Evolutionary conservation across 176 grass and related monocot species (phyloP).

Genomic region (Dendrocalamus sinicus): DNA sequence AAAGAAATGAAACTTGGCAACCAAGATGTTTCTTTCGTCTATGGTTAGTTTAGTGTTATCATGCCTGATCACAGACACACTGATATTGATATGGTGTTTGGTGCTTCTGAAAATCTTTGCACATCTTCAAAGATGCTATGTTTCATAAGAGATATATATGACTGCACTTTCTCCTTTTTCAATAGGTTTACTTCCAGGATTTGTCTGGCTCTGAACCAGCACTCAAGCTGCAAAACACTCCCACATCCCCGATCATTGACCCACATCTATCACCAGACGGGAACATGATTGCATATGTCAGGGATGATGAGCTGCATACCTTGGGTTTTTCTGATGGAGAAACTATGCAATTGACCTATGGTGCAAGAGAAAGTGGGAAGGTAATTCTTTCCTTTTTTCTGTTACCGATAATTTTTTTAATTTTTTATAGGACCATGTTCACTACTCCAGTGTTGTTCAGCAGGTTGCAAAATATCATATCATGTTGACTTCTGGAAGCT

Average conservation of each 20-base stretch:
- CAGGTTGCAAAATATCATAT: not conserved
- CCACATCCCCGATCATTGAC: conserved; percentile 83
- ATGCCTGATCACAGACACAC: conserved; percentile 19
- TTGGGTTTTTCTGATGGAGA: conserved; percentile 58
- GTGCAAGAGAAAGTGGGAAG: conserved; percentile 83
- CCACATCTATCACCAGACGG: conserved; percentile 95
- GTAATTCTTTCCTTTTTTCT: conserved; percentile 47
- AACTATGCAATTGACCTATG: conserved; percentile 76
- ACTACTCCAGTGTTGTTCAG: conserved; percentile 9
- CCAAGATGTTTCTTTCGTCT: not conserved
- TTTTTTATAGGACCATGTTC: not conserved
- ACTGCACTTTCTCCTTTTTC: conserved; percentile 26
- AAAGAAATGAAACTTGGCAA: not conserved
- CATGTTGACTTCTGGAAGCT: conserved; percentile 26
- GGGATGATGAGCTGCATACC: conserved; percentile 84
- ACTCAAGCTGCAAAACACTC: conserved; percentile 74
- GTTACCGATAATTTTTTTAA: conserved; percentile 9
- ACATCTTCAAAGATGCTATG: conserved; percentile 7
- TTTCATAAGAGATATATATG: conserved; percentile 13
- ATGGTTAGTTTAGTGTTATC: conserved; percentile 21
- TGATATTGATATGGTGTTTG: conserved; percentile 23
- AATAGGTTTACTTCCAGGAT: conserved; percentile 98
- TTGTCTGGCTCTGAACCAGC: conserved; percentile 80
- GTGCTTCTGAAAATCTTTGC: conserved; percentile 26
- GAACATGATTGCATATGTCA: conserved; percentile 87